Conservation (phyloP, 331 rosid species). For the Phaseolus coccineus region DNA sequence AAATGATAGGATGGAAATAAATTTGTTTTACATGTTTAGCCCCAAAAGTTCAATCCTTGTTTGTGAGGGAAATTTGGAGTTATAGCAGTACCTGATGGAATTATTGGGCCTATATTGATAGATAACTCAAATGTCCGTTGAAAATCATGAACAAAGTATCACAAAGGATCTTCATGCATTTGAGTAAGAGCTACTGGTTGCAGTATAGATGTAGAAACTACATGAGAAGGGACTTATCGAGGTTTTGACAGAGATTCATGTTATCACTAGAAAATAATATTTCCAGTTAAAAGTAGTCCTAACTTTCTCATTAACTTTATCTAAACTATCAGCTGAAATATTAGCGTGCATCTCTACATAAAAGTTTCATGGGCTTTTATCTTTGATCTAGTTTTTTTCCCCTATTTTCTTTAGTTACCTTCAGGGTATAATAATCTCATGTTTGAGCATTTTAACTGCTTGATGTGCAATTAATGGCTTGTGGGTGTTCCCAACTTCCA, state of each 20-base stretch:
- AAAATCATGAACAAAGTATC: neutral
- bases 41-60: neutral
- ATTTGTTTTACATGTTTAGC: neutral
- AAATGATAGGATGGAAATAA: neutral
- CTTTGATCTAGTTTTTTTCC: neutral
- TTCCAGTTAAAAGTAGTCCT: neutral
- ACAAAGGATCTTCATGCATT: neutral
- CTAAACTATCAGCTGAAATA: neutral
- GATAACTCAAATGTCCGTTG: neutral
- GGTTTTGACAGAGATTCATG: neutral
- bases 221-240: neutral
- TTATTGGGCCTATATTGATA: neutral
- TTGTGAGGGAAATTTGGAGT: neutral
- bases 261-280: neutral
- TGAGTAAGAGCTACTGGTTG: neutral
- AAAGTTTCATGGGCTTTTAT: neutral
- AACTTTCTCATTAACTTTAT: neutral
- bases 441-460: neutral
- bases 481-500: neutral
- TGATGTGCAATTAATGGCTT: neutral
- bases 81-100: neutral
- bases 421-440: neutral
- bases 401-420: neutral
- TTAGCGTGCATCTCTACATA: neutral
- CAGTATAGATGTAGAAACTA: neutral